Percentiles rank a stretch among this genome's conserved stretches.
phyloP scores from a whole-genome alignment of 768 basidiomycete species.

The Mycena vitilis region DNA sequence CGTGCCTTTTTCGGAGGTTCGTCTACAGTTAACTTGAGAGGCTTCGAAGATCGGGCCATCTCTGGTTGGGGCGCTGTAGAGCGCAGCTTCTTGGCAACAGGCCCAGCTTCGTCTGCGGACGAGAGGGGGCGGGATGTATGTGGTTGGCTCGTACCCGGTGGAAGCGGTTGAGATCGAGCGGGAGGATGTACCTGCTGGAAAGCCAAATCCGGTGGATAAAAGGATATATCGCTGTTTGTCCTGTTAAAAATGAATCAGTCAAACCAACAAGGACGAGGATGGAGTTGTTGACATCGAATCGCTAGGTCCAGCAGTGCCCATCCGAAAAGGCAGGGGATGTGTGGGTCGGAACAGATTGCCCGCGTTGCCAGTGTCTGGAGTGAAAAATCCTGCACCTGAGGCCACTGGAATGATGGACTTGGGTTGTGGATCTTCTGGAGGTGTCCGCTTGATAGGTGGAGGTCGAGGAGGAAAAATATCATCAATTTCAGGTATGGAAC shows the following conservation, averaged over 20 bases:
- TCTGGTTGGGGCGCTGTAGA: conserved; percentile 69
- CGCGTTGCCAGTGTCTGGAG: conserved; percentile 71
- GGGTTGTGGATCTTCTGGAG: conserved; percentile 62
- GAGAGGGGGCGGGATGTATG: conserved; percentile 77
- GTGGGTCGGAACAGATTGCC: conserved; percentile 66
- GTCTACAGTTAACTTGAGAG: conserved; percentile 71
- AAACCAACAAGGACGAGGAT: conserved; percentile 16
- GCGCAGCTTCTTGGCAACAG: conserved; percentile 79
- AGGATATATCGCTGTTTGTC: conserved; percentile 66
- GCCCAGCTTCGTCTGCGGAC: conserved; percentile 85
- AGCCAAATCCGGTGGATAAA: conserved; percentile 66
- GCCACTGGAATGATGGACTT: conserved; percentile 60
- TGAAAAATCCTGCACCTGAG: conserved; percentile 82
- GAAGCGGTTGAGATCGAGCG: conserved; percentile 44
- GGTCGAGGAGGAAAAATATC: conserved; percentile 76
- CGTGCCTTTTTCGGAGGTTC: conserved; percentile 91
- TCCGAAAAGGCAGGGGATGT: conserved; percentile 68
- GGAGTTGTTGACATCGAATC: conserved; percentile 69
- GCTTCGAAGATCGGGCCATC: conserved; percentile 63
- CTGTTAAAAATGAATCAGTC: conserved; percentile 46
- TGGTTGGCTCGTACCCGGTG: conserved; percentile 58
- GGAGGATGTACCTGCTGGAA: conserved; percentile 64
- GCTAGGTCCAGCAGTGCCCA: conserved; percentile 63
- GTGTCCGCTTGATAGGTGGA: conserved; percentile 62
- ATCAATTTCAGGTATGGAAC: conserved; percentile 77